A percentile compares a stretch with the other conserved stretches of the same genome.
phyloP scores from a whole-genome alignment of 1,284 basidiomycete species.

The Austroboletus niveus region DNA sequence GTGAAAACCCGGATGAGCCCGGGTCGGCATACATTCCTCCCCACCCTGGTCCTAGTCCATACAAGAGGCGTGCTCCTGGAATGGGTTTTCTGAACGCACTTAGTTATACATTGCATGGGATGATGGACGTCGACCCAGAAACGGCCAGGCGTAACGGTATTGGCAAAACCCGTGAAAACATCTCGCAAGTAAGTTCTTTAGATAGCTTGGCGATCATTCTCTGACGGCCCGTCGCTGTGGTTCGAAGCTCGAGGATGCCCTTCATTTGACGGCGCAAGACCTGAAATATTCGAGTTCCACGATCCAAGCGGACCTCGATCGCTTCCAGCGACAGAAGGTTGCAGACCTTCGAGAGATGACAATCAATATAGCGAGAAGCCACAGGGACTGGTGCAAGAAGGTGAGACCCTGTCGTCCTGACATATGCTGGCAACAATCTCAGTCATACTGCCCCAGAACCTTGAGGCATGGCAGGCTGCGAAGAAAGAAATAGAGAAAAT shows the following conservation, averaged over 20 bases:
- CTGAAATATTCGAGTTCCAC: conserved; percentile 94
- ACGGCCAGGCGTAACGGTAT: conserved; percentile 91
- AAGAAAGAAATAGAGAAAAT: conserved; percentile 89
- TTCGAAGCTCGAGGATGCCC: conserved; percentile 83
- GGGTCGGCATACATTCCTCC: conserved; percentile 59
- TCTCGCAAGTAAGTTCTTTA: conserved; percentile 71
- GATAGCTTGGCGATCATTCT: conserved; percentile 8
- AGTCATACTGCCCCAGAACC: conserved; percentile 58
- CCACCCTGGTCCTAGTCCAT: conserved; percentile 71
- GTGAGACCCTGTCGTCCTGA: conserved; percentile 41
- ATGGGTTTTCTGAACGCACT: conserved; percentile 91
- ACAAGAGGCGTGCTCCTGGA: conserved; percentile 62
- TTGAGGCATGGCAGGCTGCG: conserved; percentile 96
- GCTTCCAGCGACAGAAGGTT: conserved; percentile 98
- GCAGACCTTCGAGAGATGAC: conserved; percentile 92
- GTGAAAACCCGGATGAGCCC: conserved; percentile 34
- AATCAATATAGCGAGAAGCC: conserved; percentile 85
- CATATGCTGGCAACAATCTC: conserved; percentile 10
- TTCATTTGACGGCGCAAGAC: conserved; percentile 88
- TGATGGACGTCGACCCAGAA: conserved; percentile 99
- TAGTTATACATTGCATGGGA: conserved; percentile 92
- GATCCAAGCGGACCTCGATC: conserved; percentile 96
- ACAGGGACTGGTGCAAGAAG: conserved; percentile 95
- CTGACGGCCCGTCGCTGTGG: conserved; percentile 20
- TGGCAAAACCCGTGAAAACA: conserved; percentile 90